Evolutionary conservation across 176 grass and related monocot genomes (phyloP), one percentile per base, ranked within the genome.

Genomic region (Metroxylon sagu): DNA sequence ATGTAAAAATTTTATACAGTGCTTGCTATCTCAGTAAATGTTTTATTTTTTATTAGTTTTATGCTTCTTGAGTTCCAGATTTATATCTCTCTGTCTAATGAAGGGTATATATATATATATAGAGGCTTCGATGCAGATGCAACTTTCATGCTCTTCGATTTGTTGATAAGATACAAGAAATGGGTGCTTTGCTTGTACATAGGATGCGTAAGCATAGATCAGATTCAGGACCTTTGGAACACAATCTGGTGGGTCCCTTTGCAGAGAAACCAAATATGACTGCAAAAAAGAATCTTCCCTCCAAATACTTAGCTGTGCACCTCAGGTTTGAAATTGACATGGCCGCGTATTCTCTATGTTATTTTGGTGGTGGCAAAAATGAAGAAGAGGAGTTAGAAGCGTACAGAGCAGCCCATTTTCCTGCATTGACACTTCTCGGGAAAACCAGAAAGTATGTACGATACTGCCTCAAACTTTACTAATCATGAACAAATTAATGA

Each of bases 291-390:
- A 83, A 66, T 43, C 57, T 26, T 69, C 10, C 75, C 16, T 80
- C 84, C 27, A 91, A 70, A 82, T 97, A 97, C 70, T 76, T 97
- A 66, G 83, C 93, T 62, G 75, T 97, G 59, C 93, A 97, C 71
- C 84, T 97, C 62, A 77, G 93, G 53, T 97, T 97, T 80, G 93
- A 97, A 69, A 88, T 91, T 61, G 93, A 97, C 78, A 97, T 97
- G 93, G 93, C 83, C 28, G 87, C 93, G 53, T 97, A 97, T 70
- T 91, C 93, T 48, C 76, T 97, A 78, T 97, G 93, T 78, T 85
- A 97, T 67, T 97, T 97, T 85, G 93, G 93, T 70, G 93, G 93
- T 60, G 93, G 93, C 54, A 91, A 88, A 78, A 78, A 97, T 54
- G 93, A 97, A 79, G 83, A 85, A 76, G 81, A 88, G 29, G 93